Evolutionary conservation across 495 filamentous ascomycete species (phyloP).

Genomic region (Bacidia rubella): DNA sequence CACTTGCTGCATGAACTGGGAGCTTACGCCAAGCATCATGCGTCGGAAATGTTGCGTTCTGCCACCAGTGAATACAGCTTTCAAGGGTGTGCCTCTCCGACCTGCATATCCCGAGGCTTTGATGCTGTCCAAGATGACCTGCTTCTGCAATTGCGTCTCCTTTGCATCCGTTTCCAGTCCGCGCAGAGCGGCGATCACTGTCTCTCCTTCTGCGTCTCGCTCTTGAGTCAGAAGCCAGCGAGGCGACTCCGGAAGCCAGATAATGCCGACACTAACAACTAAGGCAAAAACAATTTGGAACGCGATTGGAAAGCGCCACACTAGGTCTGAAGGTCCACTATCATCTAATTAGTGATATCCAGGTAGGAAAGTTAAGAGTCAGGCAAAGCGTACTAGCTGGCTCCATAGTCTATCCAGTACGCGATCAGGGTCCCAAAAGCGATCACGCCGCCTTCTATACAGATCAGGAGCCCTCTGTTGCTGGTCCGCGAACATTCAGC

Average conservation of each 20-base stretch:
- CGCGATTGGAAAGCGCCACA: conserved; percentile 72
- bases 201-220: conserved; percentile 51
- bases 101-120: conserved; percentile 43
- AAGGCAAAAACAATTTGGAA: conserved; percentile 68
- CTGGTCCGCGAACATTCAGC: conserved; percentile 61
- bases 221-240: conserved; percentile 60
- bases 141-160: conserved; percentile 44
- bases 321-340: conserved; percentile 40
- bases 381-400: conserved; percentile 38
- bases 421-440: conserved; percentile 64
- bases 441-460: conserved; percentile 69
- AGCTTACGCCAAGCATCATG: conserved; percentile 39
- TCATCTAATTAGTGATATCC: neutral
- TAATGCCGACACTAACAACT: conserved; percentile 49
- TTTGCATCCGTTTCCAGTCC: conserved; percentile 45
- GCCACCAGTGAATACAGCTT: conserved; percentile 23
- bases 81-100: conserved; percentile 38
- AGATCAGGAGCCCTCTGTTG: conserved; percentile 71
- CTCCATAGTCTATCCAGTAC: conserved; percentile 76
- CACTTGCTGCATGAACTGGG: conserved; percentile 69
- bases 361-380: conserved; percentile 10
- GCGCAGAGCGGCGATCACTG: conserved; percentile 55
- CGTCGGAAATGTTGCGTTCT: conserved; percentile 15
- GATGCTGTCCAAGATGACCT: conserved; percentile 52
- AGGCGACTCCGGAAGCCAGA: conserved; percentile 61